Evolutionary conservation across 768 basidiomycete species (phyloP), one percentile per base, ranked within the genome.

Genomic region (Dendrothele bispora): DNA sequence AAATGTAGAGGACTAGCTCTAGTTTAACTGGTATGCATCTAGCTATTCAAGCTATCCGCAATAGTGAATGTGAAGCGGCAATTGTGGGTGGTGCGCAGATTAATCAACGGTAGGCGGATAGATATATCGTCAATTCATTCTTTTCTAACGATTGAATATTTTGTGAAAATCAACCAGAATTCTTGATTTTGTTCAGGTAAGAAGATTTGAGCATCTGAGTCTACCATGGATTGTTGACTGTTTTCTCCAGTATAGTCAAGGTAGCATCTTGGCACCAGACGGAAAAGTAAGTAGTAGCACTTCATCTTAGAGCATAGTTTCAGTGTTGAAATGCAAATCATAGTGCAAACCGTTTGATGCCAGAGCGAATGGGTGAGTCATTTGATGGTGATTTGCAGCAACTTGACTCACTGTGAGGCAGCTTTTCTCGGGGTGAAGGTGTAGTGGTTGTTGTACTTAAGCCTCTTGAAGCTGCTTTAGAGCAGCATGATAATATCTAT

Each of bases 41-140:
- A 11, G 78, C 73, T 2, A 61, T 78, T 2, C 71, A 72, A 32
- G 68, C 73, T 0, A 58, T 79, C 5, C 60, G 61, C 18, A 58
- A 54, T 27, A 74, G 74, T 1, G 78, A 79, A 32, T 68, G 77
- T 27, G 69, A 76, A 24, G 65, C 73, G 5, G 78, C 78, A 1
- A 60, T 80, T 5, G 68, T 80, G 26, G 74, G 67, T 7, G 71
- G 73, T 18, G 62, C 63, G 50, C 75, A 76, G 46, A 44, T 72
- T 17, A 73, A 76, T 52, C 61, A 65, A 28, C 54, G 72, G 75
- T 70, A n/a, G n/a, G n/a, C n/a, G n/a, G n/a, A n/a, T n/a, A n/a
- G n/a, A n/a, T n/a, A n/a, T n/a, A n/a, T n/a, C n/a, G n/a, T n/a
- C n/a, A n/a, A n/a, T n/a, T n/a, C n/a, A n/a, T n/a, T n/a, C n/a